A percentile compares a stretch with the other conserved stretches of the same genome.
These are phyloP conservation scores for Cladophialophora carrionii DNA, from an alignment of 2,329 filamentous ascomycete species.

Conservation along the genomic window DNA sequence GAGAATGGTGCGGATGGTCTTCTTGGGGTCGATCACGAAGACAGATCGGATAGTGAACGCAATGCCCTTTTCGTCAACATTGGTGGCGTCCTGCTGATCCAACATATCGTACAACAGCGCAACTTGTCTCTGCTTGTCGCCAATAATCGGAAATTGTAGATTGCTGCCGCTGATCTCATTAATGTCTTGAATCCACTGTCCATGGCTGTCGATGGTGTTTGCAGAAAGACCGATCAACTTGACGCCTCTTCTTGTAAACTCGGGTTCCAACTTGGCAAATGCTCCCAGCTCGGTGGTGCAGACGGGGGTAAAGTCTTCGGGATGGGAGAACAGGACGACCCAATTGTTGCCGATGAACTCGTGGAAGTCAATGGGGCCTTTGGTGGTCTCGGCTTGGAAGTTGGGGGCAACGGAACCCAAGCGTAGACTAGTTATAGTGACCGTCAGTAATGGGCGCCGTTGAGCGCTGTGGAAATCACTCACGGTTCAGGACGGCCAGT, in stretches of 20 bases:
- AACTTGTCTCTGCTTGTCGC: conserved; percentile 49
- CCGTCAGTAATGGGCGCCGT: conserved; percentile 16
- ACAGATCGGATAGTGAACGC: conserved; percentile 68
- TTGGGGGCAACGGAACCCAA: conserved; percentile 69
- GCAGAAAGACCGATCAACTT: conserved; percentile 65
- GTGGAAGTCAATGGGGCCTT: conserved; percentile 70
- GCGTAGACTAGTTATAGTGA: conserved; percentile 55
- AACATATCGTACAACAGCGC: conserved; percentile 50
- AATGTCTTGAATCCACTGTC: conserved; percentile 60
- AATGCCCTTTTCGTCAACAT: conserved; percentile 52
- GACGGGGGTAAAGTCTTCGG: conserved; percentile 46
- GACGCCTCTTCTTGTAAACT: conserved; percentile 64
- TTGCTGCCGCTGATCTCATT: conserved; percentile 46
- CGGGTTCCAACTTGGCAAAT: conserved; percentile 66
- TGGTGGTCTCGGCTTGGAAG: conserved; percentile 70
- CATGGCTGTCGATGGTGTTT: conserved; percentile 61
- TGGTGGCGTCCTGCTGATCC: conserved; percentile 48
- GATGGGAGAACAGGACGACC: conserved; percentile 71
- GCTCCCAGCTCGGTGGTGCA: conserved; percentile 66
- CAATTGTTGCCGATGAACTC: conserved; percentile 71
- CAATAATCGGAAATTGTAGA: conserved; percentile 51
- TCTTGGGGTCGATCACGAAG: conserved; percentile 68
- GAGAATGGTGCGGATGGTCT: conserved; percentile 65
- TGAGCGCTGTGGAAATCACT: conserved; percentile 15
- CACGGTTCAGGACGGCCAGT: conserved; percentile 36